phyloP scores from a whole-genome alignment of 345 rosid species.

The Salix dunnii region DNA sequence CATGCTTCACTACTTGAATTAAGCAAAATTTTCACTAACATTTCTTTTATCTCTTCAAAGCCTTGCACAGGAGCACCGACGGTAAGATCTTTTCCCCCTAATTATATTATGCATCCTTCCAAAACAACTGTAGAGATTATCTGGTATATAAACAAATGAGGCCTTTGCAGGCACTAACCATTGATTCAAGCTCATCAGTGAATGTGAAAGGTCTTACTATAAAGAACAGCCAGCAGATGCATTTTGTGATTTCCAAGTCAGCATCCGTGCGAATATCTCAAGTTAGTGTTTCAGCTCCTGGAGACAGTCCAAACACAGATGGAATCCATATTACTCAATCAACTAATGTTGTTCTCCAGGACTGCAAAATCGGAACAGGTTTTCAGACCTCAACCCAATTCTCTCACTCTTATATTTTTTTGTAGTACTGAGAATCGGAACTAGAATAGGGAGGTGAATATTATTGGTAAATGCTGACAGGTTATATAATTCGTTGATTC shows the following conservation, averaged over 20 bases:
- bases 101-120: constrained; percentile 8
- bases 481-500: constrained; percentile 12
- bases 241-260: constrained; percentile 69
- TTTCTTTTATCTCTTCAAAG: constrained; percentile 42
- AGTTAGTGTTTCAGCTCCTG: constrained; percentile 74
- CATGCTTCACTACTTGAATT: neutral
- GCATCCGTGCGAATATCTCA: constrained; percentile 55
- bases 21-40: constrained; percentile 15
- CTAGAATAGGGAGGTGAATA: neutral
- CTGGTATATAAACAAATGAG: constrained; percentile 18
- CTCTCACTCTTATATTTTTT: constrained; percentile 1
- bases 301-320: constrained; percentile 95
- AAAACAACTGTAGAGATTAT: neutral
- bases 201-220: constrained; percentile 73
- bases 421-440: neutral
- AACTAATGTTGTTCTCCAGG: constrained; percentile 69
- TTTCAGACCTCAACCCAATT: constrained; percentile 4
- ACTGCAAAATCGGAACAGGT: constrained; percentile 98
- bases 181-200: constrained; percentile 79
- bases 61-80: constrained; percentile 93
- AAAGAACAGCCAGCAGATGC: constrained; percentile 93
- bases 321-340: constrained; percentile 86
- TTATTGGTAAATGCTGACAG: neutral
- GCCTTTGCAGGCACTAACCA: constrained; percentile 74
- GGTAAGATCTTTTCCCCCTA: constrained; percentile 37